Conservation (phyloP, 345 rosid species). For the Carallia pectinifolia region DNA sequence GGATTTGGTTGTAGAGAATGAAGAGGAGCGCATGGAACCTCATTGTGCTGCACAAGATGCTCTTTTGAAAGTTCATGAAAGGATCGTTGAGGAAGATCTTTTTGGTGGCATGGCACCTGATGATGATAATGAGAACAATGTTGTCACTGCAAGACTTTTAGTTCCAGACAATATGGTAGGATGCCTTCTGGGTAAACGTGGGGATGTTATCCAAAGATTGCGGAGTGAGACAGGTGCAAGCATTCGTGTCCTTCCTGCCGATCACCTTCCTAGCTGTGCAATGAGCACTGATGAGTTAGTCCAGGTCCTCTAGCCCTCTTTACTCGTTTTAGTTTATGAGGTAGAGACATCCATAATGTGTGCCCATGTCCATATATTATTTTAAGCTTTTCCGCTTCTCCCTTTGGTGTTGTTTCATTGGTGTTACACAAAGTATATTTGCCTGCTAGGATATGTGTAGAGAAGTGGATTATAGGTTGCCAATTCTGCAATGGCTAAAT, state of each 20-base stretch:
- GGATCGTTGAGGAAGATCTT: conserved; percentile 48
- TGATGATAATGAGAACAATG: conserved; percentile 36
- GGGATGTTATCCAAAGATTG: conserved; percentile 54
- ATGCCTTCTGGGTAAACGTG: conserved; percentile 55
- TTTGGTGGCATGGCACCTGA: conserved; percentile 42
- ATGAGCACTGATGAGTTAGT: conserved; percentile 57
- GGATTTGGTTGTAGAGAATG: conserved; percentile 26
- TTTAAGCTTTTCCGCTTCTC: background rate
- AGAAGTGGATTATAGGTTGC: no score
- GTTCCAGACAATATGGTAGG: conserved; percentile 59
- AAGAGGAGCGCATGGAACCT: conserved; percentile 31
- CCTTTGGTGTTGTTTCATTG: background rate
- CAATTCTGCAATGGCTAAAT: no score
- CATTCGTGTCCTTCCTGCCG: conserved; percentile 53
- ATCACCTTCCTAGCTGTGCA: conserved; percentile 54
- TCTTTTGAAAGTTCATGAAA: conserved; percentile 51
- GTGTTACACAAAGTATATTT: background rate
- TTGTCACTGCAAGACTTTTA: conserved; percentile 45
- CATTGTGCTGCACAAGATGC: conserved; percentile 67
- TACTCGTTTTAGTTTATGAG: background rate
- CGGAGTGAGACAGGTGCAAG: conserved; percentile 53
- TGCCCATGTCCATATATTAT: background rate
- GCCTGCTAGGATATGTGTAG: no score
- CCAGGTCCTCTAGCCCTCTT: conserved; percentile 38
- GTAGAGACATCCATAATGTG: background rate